These are phyloP conservation scores for Croton laevigatus DNA, from an alignment of 441 rosid species.

Conservation along the genomic window DNA sequence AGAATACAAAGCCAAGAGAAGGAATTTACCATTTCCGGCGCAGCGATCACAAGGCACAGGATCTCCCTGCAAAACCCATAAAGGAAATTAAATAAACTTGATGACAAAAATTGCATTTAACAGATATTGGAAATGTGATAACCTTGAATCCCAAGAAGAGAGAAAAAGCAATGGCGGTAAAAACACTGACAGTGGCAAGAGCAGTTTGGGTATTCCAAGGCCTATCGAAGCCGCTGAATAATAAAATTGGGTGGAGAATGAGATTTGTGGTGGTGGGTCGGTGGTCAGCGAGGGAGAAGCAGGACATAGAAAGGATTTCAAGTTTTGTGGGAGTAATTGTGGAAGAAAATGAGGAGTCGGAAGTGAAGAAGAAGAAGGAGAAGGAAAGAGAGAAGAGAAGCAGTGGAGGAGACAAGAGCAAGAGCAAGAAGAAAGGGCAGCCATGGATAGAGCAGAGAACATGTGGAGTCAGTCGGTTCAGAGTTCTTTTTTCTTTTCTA, in stretches of 20 bases:
- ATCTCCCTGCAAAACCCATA: conserved; percentile 61
- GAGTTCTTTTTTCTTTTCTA: background rate
- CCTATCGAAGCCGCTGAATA: conserved; percentile 45
- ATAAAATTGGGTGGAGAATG: conserved; percentile 44
- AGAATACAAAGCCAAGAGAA: background rate
- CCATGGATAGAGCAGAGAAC: conserved; percentile 42
- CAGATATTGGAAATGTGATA: background rate
- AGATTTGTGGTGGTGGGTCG: conserved; percentile 20
- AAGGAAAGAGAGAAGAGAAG: conserved; percentile 20
- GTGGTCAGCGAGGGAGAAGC: conserved; percentile 20
- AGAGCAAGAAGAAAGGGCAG: conserved; percentile 40
- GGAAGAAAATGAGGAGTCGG: conserved; percentile 23
- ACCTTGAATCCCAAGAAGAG: conserved; percentile 85
- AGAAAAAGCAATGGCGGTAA: conserved; percentile 75
- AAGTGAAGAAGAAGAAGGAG: conserved; percentile 26
- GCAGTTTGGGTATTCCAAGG: conserved; percentile 73
- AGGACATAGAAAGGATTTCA: conserved; percentile 14
- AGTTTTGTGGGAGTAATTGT: conserved; percentile 11
- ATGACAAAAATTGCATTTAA: background rate
- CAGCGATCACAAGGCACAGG: conserved; percentile 90
- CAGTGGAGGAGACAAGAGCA: conserved; percentile 27
- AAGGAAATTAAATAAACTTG: background rate
- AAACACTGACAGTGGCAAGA: conserved; percentile 64
- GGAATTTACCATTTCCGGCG: conserved; percentile 71
- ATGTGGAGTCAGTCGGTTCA: conserved; percentile 32